Conservation (phyloP, 495 filamentous ascomycete genomes). For the Filosporella fistucella region DNA sequence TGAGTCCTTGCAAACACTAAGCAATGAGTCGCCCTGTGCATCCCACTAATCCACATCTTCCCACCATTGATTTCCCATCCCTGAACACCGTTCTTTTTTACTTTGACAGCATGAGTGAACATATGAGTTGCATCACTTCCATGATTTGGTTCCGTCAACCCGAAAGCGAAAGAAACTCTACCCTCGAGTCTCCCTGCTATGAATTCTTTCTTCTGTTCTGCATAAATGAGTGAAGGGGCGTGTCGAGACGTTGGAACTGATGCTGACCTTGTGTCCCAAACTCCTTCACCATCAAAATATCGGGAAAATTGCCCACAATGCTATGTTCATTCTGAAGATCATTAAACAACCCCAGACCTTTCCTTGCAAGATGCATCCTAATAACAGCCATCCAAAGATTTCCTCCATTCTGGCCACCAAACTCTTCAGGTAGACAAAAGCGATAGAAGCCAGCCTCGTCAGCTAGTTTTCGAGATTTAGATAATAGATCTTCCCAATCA, state of each 20-base stretch:
- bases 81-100: conserved; percentile 24
- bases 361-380: conserved; percentile 49
- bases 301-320: conserved; percentile 55
- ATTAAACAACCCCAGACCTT: conserved; percentile 54
- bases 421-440: conserved; percentile 47
- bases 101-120: conserved; percentile 37
- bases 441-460: conserved; percentile 53
- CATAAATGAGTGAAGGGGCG: too few relatives aligned
- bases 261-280: conserved; percentile 36
- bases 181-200: conserved; percentile 44
- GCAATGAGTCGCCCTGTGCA: conserved; percentile 53
- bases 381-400: conserved; percentile 60
- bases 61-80: conserved; percentile 48
- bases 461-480: conserved; percentile 37
- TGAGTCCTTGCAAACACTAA: conserved; percentile 53
- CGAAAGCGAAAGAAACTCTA: conserved; percentile 49
- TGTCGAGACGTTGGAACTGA: too few relatives aligned
- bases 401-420: conserved; percentile 45
- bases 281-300: conserved; percentile 51
- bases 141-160: conserved; percentile 55
- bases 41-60: conserved; percentile 61
- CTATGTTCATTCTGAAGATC: conserved; percentile 58
- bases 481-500: conserved; percentile 51
- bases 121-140: conserved; percentile 57
- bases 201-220: conserved; percentile 41